These are phyloP conservation scores for Lepidium didymum DNA, from an alignment of 345 rosid species.

Conservation along the genomic window DNA sequence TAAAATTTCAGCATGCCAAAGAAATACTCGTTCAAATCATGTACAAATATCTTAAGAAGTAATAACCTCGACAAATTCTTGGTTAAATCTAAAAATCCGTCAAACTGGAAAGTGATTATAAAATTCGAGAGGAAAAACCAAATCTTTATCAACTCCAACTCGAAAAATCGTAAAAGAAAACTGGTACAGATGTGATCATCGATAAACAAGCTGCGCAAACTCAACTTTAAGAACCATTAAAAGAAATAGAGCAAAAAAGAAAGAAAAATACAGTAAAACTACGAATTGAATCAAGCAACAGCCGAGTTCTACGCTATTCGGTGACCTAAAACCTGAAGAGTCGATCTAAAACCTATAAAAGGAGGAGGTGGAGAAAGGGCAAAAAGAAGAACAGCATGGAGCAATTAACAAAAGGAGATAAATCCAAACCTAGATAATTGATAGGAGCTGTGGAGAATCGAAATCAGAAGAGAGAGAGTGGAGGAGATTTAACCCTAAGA, in stretches of 20 bases:
- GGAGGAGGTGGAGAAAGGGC: too few relatives aligned
- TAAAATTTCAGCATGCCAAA: background rate
- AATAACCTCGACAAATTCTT: background rate
- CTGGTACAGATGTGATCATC: slow-evolving; percentile 12
- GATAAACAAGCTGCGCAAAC: background rate
- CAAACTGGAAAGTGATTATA: background rate
- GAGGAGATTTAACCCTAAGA: too few relatives aligned
- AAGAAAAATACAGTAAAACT: too few relatives aligned
- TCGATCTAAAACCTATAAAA: too few relatives aligned
- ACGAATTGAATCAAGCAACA: too few relatives aligned
- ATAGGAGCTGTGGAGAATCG: too few relatives aligned
- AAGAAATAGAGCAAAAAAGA: background rate
- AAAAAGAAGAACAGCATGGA: too few relatives aligned
- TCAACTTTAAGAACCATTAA: background rate
- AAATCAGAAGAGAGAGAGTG: too few relatives aligned
- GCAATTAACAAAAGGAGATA: too few relatives aligned
- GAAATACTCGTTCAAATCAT: background rate
- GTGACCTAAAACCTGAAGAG: too few relatives aligned
- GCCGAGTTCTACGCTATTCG: too few relatives aligned
- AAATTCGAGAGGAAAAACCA: background rate
- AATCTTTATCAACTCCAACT: background rate
- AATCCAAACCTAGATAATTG: too few relatives aligned
- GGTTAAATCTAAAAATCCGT: background rate
- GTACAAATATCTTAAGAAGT: background rate
- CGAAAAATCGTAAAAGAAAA: background rate